These are phyloP conservation scores for Aspergillus coremiiformis DNA, from an alignment of 495 filamentous ascomycete genomes.

Conservation along the genomic window DNA sequence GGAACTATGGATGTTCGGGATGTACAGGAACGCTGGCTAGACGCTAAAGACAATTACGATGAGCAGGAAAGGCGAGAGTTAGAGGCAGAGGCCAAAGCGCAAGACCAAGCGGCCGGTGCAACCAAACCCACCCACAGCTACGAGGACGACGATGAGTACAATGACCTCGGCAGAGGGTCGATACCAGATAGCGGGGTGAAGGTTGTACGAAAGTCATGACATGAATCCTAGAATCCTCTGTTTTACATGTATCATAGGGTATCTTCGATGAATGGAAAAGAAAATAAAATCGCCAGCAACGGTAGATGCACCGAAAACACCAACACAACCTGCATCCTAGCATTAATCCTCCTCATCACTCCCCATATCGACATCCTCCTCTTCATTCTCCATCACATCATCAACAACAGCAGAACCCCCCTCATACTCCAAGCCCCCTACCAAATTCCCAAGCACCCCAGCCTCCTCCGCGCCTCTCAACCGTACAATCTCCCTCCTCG, in stretches of 20 bases:
- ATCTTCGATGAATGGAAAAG: slow-evolving; percentile 25
- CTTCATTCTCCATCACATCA: slow-evolving; percentile 27
- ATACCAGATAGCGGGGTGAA: slow-evolving; percentile 42
- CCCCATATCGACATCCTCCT: slow-evolving; percentile 46
- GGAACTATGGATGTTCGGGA: slow-evolving; percentile 74
- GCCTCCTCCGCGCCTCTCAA: slow-evolving; percentile 43
- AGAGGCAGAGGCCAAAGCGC: slow-evolving; percentile 51
- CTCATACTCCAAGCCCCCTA: slow-evolving; percentile 16
- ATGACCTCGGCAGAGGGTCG: slow-evolving; percentile 21
- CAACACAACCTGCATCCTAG: background rate
- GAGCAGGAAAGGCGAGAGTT: slow-evolving; percentile 64
- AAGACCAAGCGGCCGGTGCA: slow-evolving; percentile 21
- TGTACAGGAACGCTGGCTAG: slow-evolving; percentile 92
- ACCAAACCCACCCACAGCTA: slow-evolving; percentile 17
- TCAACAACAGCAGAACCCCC: slow-evolving; percentile 13
- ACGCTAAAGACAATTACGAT: slow-evolving; percentile 82
- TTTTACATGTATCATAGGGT: slow-evolving; percentile 32
- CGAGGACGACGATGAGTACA: slow-evolving; percentile 28
- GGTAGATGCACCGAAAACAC: background rate
- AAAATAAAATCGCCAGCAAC: too few species aligned
- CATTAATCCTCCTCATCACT: slow-evolving; percentile 27
- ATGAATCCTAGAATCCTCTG: slow-evolving; percentile 4
- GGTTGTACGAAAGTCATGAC: slow-evolving; percentile 36
- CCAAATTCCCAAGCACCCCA: slow-evolving; percentile 35
- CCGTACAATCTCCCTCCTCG: slow-evolving; percentile 60